Evolutionary conservation across 2,329 filamentous ascomycete species (phyloP), one percentile per base, ranked within the genome.

Genomic region (Rhinocladiella mackenziei): DNA sequence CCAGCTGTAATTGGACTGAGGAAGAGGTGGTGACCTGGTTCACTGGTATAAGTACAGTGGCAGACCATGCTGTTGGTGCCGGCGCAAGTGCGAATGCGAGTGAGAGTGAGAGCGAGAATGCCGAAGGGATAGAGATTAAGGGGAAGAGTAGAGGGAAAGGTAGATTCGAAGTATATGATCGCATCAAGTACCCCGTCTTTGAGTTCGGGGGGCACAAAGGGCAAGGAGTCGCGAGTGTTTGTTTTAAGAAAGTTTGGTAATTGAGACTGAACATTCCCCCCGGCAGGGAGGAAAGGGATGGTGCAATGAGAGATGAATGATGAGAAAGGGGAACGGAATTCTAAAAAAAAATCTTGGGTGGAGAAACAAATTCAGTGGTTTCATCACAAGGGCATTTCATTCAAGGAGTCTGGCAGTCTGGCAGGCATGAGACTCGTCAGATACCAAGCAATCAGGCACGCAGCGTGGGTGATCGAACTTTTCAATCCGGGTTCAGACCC

Each of bases 1-100:
- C 92, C 42, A 96, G 89, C 65, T 98, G 92, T 65, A 98, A 98
- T 68, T 98, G 92, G 92, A 97, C 91, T 1, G 89, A 92, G 69
- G 77, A 81, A 29, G 92, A 98, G 71, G 67, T 98, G 58, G 72
- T 76, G 48, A 68, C 67, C 11, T 97, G 91, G 89, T 92, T 97
- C 62, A 80, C 76, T 38, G 70, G 65, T 2, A 65, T 48, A 14
- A 51, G 54, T 19, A 56, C 54, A 35, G n/a, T 56, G 50, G 18
- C 9, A 14, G 31, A 31, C 32, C 10, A 26, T 4, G 17, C 9
- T 20, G 44, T 37, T 15, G 20, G 38, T 26, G 23, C 11, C 42
- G 26, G 4, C 3, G 17, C 23, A n/a, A 20, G 23, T 11, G 20
- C 13, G 9, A 30, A n/a, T n/a, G n/a, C n/a, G n/a, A n/a, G n/a